Conservation (phyloP, 345 rosid genomes). For the Dovyalis caffra region DNA sequence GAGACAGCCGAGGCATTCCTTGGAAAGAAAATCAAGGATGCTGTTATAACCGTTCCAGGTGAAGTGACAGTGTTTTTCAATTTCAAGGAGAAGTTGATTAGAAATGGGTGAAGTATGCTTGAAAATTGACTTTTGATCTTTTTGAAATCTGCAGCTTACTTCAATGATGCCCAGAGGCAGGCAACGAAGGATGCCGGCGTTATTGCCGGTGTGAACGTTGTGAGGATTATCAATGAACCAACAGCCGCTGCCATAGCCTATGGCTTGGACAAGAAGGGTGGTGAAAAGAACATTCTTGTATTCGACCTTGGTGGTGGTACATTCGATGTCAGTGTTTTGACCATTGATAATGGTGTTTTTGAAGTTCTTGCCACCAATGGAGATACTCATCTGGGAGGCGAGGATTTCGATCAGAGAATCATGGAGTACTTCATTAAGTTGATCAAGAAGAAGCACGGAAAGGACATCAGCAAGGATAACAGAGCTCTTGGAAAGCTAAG, state of each 20-base stretch:
- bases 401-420: slow-evolving; percentile 35
- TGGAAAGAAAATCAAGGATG: slow-evolving; percentile 38
- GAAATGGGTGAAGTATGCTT: background rate
- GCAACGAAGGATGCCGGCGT: slow-evolving; percentile 29
- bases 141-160: slow-evolving; percentile 17
- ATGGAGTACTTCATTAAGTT: slow-evolving; percentile 36
- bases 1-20: slow-evolving; percentile 35
- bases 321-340: slow-evolving; percentile 29
- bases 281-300: slow-evolving; percentile 30
- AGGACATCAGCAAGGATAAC: slow-evolving; percentile 35
- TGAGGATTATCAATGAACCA: slow-evolving; percentile 29
- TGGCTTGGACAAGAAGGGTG: slow-evolving; percentile 28
- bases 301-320: slow-evolving; percentile 27
- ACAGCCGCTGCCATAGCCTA: slow-evolving; percentile 32
- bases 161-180: slow-evolving; percentile 31
- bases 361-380: slow-evolving; percentile 29
- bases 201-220: slow-evolving; percentile 26
- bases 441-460: slow-evolving; percentile 32
- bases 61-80: background rate
- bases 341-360: slow-evolving; percentile 29
- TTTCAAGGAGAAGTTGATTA: background rate
- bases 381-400: slow-evolving; percentile 32
- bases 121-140: background rate
- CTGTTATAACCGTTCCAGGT: slow-evolving; percentile 36
- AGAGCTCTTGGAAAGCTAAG: slow-evolving; percentile 31